These are phyloP conservation scores for Chaetothyriales sp. DNA, from an alignment of 2,329 filamentous ascomycete species.

Conservation along the genomic window DNA sequence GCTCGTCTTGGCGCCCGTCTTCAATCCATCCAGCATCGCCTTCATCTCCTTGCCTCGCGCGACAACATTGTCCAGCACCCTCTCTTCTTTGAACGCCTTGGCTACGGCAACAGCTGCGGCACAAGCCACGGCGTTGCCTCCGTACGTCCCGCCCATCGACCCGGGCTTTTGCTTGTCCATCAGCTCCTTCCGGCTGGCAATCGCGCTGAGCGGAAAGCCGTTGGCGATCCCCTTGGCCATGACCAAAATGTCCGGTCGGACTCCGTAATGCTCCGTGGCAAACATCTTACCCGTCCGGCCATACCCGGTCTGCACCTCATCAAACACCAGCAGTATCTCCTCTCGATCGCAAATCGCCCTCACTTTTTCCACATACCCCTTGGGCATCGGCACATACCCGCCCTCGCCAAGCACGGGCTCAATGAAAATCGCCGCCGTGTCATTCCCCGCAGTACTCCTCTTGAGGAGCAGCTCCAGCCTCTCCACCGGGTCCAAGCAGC, in stretches of 20 bases:
- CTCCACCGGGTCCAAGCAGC: slow-evolving; percentile 26
- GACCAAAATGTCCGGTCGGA: slow-evolving; percentile 31
- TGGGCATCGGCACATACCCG: slow-evolving; percentile 24
- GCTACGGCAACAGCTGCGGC: slow-evolving; percentile 25
- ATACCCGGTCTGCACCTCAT: slow-evolving; percentile 33
- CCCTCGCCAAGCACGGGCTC: slow-evolving; percentile 26
- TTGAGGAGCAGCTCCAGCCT: slow-evolving; percentile 26
- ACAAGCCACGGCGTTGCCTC: slow-evolving; percentile 26
- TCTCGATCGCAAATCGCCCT: slow-evolving; percentile 32
- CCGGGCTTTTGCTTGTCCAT: slow-evolving; percentile 27
- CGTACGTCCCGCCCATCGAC: slow-evolving; percentile 28
- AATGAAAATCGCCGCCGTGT: slow-evolving; percentile 26
- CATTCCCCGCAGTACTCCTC: slow-evolving; percentile 22
- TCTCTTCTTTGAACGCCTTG: slow-evolving; percentile 26
- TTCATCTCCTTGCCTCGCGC: slow-evolving; percentile 20
- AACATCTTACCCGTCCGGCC: slow-evolving; percentile 34
- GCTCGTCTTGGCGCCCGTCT: slow-evolving; percentile 18
- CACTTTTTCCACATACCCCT: slow-evolving; percentile 24
- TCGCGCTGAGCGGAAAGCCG: slow-evolving; percentile 20
- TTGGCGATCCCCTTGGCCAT: slow-evolving; percentile 25
- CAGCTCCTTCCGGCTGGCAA: slow-evolving; percentile 23
- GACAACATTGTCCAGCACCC: slow-evolving; percentile 25
- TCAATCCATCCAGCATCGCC: slow-evolving; percentile 17
- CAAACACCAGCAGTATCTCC: slow-evolving; percentile 30
- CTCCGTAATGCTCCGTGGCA: slow-evolving; percentile 30